These are phyloP conservation scores for Nitzschia inconspicua DNA, from an alignment of 108 stramenopile species.

Conservation along the genomic window DNA sequence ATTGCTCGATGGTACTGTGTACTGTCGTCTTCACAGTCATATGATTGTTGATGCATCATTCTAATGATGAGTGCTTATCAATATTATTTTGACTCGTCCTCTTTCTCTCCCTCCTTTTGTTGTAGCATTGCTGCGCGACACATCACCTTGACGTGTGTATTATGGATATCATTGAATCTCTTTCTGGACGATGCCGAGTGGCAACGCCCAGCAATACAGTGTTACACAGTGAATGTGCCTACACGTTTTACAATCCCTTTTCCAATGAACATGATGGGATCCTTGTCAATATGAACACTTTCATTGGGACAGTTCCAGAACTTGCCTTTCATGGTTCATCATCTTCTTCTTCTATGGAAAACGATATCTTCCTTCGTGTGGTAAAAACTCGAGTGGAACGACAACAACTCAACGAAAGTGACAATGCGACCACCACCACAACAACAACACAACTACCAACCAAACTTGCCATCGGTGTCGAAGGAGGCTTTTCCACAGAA, in stretches of 20 bases:
- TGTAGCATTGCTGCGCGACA: too few species aligned
- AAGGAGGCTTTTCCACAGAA: constrained; percentile 91
- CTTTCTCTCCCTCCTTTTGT: too few species aligned
- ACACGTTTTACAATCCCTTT: constrained; percentile 88
- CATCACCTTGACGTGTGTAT: constrained; percentile 5
- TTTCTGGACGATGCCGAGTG: constrained; percentile 55
- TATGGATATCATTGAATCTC: constrained; percentile 53
- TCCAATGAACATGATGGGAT: constrained; percentile 64
- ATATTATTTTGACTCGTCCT: too few species aligned
- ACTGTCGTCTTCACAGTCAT: too few species aligned
- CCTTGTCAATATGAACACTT: constrained; percentile 82
- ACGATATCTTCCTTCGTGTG: constrained; percentile 79
- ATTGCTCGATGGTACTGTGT: too few species aligned
- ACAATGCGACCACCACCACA: neutral
- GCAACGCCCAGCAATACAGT: constrained; percentile 71
- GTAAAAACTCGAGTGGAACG: constrained; percentile 54
- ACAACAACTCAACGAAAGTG: constrained; percentile 14
- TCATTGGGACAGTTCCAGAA: constrained; percentile 77
- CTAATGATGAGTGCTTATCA: too few species aligned
- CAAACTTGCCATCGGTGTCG: constrained; percentile 90
- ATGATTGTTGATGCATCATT: too few species aligned
- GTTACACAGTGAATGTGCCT: constrained; percentile 88
- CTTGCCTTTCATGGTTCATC: constrained; percentile 52
- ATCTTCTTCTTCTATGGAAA: constrained; percentile 9
- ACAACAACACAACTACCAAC: constrained; percentile 26